Base-by-base conservation (phyloP, 2,329 filamentous ascomycete genomes). In the Neofusicoccum umdonicola region DNA sequence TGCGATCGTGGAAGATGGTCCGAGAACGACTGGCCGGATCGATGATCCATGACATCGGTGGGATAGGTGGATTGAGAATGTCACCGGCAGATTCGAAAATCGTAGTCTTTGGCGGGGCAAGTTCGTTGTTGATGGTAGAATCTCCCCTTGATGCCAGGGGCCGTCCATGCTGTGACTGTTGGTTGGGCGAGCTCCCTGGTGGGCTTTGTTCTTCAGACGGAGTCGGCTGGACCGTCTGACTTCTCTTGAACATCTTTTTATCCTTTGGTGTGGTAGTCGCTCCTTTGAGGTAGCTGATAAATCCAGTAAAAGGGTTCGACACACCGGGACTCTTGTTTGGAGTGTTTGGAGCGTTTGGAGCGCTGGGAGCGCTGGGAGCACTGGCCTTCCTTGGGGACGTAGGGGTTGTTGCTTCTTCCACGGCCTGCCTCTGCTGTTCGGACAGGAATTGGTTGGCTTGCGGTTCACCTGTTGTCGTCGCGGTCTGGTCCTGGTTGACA, bases 1-100 rank as follows among this genome's bases (percentile, higher is more conserved):
- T 87, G 11, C 95, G 89, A 76, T 99, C 95, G 76, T 99, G 95
- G 77, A 98, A 98, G 66, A 99, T 99, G 1, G 94, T 94, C 52
- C 92, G 87, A 0, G 92, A 88, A 15, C 95, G 89, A 58, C 87
- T 89, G 1, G 88, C 84, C 7, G 95, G 94, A 70, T 98, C 90
- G 60, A 93, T 85, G 42, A 99, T 82, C 76, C 92, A 99, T 50
- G 93, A 89, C 3, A 87, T 82, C 0, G 90, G 85, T 15, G 95
- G 94, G 39, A 98, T 79, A 54, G 93, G 94, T 4, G 95, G 95
- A 74, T 94, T 96, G 45, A 99, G 85, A 3, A 99, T 81, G 76
- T 99, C 94, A 11, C 93, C 92, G 0, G 95, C 95, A 4, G 94
- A 93, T 79, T 99, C 95, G 66, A 99, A 96, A 67, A 99, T 90